phyloP scores from a whole-genome alignment of 2,329 filamentous ascomycete genomes.

The Coniochaeta prunicola region DNA sequence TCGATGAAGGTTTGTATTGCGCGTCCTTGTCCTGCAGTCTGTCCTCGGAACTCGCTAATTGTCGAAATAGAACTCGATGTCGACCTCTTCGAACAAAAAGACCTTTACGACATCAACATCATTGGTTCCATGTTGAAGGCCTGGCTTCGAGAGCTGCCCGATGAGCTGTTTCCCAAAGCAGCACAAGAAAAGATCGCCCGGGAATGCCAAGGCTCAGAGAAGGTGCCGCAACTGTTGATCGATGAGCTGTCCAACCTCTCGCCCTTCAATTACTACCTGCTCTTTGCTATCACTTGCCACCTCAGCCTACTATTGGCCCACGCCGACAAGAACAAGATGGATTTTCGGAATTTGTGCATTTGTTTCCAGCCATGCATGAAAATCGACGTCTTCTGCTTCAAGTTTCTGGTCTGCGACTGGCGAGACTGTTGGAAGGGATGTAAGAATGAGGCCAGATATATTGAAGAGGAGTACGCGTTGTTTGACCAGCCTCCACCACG shows the following conservation, averaged over 20 bases:
- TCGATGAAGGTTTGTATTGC: constrained; percentile 63
- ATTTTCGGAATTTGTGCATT: constrained; percentile 89
- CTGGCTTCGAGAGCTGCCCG: constrained; percentile 90
- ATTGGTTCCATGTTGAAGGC: constrained; percentile 94
- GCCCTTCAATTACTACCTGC: constrained; percentile 94
- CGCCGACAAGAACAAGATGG: constrained; percentile 97
- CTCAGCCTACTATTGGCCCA: constrained; percentile 86
- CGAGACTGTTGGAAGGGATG: constrained; percentile 96
- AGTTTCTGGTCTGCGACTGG: constrained; percentile 92
- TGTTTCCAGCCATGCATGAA: constrained; percentile 97
- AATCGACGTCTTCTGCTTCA: constrained; percentile 91
- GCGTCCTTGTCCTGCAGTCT: neutral
- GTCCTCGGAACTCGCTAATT: neutral
- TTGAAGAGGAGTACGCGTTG: constrained; percentile 59
- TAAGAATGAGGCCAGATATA: constrained; percentile 76
- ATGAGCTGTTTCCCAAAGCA: constrained; percentile 83
- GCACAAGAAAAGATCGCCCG: constrained; percentile 74
- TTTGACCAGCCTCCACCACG: constrained; percentile 51
- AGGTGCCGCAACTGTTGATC: constrained; percentile 76
- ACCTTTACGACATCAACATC: constrained; percentile 93
- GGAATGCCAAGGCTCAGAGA: constrained; percentile 71
- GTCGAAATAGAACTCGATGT: constrained; percentile 69
- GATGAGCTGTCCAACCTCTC: constrained; percentile 91
- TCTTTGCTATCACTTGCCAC: constrained; percentile 96
- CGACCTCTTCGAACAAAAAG: constrained; percentile 78